Conservation (phyloP, 129 eudicot genomes). For the Centaurea solstitialis region DNA sequence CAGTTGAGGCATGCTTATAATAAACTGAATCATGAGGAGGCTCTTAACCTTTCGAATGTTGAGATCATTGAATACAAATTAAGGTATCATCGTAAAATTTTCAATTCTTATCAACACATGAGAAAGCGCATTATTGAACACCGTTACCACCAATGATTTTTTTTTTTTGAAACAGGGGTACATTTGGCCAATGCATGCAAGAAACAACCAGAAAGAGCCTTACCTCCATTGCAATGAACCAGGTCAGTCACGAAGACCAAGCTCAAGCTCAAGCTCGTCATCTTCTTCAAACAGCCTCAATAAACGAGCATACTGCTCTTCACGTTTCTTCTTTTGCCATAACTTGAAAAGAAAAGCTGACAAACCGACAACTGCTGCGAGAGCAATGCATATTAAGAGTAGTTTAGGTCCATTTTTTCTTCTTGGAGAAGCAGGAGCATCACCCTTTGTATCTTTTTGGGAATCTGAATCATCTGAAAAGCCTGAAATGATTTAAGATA, state of each 20-base stretch:
- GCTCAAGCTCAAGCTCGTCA: conserved; percentile 91
- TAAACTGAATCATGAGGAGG: neutral
- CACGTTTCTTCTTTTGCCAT: conserved; percentile 94
- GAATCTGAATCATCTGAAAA: conserved; percentile 56
- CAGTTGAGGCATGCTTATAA: neutral
- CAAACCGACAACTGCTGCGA: conserved; percentile 50
- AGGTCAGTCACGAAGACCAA: conserved; percentile 74
- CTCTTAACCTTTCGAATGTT: neutral
- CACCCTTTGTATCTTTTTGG: conserved; percentile 36
- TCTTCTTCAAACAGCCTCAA: conserved; percentile 92
- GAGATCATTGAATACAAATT: neutral
- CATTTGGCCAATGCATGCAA: neutral
- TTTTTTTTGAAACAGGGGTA: neutral
- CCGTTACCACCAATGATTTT: neutral
- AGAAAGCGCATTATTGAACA: neutral
- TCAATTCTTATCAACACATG: neutral
- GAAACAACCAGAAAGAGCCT: conserved; percentile 4
- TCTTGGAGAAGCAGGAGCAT: conserved; percentile 33
- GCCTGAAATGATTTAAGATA: conserved; percentile 44
- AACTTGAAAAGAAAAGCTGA: conserved; percentile 69
- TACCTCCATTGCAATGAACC: conserved; percentile 24
- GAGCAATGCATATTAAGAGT: conserved; percentile 48
- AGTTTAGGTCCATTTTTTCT: conserved; percentile 53
- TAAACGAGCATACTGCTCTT: conserved; percentile 91
- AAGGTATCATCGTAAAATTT: neutral